Evolutionary conservation across 306 rosid genomes (phyloP), one percentile per base, ranked within the genome.

Genomic region (Potentilla sterilis): DNA sequence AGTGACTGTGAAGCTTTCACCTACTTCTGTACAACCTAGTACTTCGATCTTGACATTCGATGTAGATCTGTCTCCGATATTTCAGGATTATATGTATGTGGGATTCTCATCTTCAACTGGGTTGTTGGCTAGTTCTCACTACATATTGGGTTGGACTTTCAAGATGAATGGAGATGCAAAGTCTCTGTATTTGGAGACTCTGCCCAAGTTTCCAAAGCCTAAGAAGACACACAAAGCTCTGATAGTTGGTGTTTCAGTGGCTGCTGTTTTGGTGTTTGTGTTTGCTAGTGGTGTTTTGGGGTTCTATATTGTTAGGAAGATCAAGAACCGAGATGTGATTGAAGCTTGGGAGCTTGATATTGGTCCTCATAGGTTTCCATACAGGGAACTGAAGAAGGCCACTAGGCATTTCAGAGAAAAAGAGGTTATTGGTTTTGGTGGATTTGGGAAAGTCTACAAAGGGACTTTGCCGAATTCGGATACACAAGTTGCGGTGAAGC

Each of bases 21-120:
- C 77, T n/a, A n/a, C 49, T 32, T 85, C 90, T 32, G 15, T 65
- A 6, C 85, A 85, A 81, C 89, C 93, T 65, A 79, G 15, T 48
- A 75, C 76, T 22, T 72, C 89, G 67, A 85, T 89, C 54, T 73
- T 89, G 68, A 72, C 89, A 14, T 73, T 46, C 34, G 40, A 75
- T 35, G 81, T 89, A 28, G 85, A 89, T 82, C 91, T 89, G 42
- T 83, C 89, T 3, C 76, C 81, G 9, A 79, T 85, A 61, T 76
- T 89, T 13, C 3, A 77, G 21, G 88, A 89, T 6, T 72, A 75
- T 38, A 86, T 89, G 93, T 89, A 85, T 49, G 82, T 89, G 0
- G 93, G 93, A 32, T 89, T 89, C 69, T 86, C 90, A 73, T 48
- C 90, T 55, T 81, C 93, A 73, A 84, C 90, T 35, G 93, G 85